Conservation (phyloP, 139 green algal genomes). For the Auxenochlorella protothecoides region DNA sequence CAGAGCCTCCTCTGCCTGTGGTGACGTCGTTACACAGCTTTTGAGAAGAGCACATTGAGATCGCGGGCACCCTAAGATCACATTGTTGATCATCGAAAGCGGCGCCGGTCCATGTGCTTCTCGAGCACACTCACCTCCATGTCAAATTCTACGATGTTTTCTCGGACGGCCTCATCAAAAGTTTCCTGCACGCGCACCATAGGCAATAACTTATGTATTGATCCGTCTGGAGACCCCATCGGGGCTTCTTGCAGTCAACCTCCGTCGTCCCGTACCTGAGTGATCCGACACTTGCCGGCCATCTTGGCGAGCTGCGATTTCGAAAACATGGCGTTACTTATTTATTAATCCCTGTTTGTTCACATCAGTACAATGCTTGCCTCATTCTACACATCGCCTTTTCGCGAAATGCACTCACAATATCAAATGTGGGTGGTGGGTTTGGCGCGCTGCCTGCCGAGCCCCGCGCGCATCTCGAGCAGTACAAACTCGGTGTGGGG, state of each 20-base stretch:
- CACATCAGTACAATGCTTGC: too few relatives aligned
- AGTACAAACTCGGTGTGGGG: too few relatives aligned
- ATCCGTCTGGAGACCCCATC: neutral
- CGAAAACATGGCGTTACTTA: neutral
- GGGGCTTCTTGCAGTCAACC: neutral
- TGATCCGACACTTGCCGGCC: neutral
- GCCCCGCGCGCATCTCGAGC: too few relatives aligned
- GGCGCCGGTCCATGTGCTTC: neutral
- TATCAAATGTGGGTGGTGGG: too few relatives aligned
- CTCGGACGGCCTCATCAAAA: conserved; percentile 67
- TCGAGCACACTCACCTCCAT: conserved; percentile 54
- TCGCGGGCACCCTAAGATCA: too few relatives aligned
- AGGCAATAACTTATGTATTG: neutral
- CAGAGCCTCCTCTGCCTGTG: conserved; percentile 59
- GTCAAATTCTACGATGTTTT: conserved; percentile 76
- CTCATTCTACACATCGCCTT: too few relatives aligned
- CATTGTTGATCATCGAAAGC: too few relatives aligned
- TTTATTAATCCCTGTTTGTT: neutral
- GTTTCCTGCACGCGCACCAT: conserved; percentile 32
- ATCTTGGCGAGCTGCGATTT: neutral
- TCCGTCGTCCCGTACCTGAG: neutral
- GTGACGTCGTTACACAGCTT: neutral
- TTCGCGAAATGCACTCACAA: too few relatives aligned
- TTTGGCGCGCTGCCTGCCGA: too few relatives aligned
- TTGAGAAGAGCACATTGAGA: neutral